Percentiles rank a stretch among this genome's conserved stretches.
Evolutionary conservation across 164 flowering plant species (phyloP).

Genomic region (Chloranthus sessilifolius): DNA sequence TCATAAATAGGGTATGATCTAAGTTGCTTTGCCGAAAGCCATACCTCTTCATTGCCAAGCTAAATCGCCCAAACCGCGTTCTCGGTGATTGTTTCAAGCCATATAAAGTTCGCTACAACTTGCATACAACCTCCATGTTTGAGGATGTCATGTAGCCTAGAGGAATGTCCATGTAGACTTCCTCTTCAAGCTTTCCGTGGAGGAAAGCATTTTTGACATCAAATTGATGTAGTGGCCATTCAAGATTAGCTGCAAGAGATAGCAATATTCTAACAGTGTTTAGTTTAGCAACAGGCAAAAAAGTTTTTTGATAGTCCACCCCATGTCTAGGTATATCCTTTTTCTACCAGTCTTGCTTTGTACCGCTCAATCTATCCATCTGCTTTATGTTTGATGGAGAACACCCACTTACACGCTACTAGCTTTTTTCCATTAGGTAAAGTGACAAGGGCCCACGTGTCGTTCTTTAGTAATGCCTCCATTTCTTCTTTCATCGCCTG

Average conservation of each 20-base stretch:
- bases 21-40: too few species aligned
- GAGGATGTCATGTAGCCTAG: not conserved
- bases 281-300: not conserved
- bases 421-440: not conserved
- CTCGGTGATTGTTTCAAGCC: too few species aligned
- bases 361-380: too few species aligned
- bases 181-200: too few species aligned
- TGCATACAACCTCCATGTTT: not conserved
- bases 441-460: not conserved
- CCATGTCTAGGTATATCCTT: not conserved
- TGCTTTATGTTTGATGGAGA: not conserved
- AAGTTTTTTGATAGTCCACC: not conserved
- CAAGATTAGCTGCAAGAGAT: not conserved
- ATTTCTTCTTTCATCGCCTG: too few species aligned
- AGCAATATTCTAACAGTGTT: not conserved
- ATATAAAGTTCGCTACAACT: too few species aligned
- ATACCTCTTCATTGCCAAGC: too few species aligned
- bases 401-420: not conserved
- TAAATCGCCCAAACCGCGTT: too few species aligned
- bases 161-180: too few species aligned
- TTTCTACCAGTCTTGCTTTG: not conserved
- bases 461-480: not conserved
- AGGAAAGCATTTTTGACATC: too few species aligned
- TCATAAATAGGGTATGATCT: slow-evolving; percentile 1
- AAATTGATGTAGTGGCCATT: not conserved